A percentile compares a stretch with the other conserved stretches of the same genome.
Evolutionary conservation across 2,329 filamentous ascomycete genomes (phyloP).

Genomic region (Alternaria atra): DNA sequence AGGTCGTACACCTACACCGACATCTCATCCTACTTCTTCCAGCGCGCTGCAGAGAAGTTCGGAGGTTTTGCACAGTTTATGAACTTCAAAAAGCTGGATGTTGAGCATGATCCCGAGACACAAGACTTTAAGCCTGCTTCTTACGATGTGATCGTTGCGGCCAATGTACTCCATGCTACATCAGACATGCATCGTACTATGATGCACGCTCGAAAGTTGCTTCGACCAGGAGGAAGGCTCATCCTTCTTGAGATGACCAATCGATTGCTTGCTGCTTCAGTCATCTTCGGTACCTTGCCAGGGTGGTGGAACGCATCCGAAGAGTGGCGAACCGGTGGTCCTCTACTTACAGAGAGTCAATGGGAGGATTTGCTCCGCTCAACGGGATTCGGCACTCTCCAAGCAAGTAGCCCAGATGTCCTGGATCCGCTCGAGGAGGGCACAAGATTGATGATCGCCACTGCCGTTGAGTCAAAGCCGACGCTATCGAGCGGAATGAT

Average conservation of each 20-base stretch:
- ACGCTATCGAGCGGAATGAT: conserved; percentile 8
- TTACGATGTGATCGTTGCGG: conserved; percentile 43
- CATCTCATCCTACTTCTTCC: conserved; percentile 29
- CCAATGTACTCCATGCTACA: conserved; percentile 44
- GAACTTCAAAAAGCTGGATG: conserved; percentile 31
- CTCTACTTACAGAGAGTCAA: conserved; percentile 38
- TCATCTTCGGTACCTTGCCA: conserved; percentile 35
- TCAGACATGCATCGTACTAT: conserved; percentile 31
- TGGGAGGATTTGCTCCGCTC: conserved; percentile 48
- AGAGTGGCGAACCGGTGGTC: conserved; percentile 41
- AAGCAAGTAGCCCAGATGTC: conserved; percentile 22
- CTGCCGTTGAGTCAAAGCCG: conserved; percentile 18
- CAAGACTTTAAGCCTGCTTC: conserved; percentile 30
- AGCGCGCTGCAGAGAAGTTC: conserved; percentile 24
- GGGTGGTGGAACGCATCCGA: conserved; percentile 37
- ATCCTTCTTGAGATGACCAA: conserved; percentile 53
- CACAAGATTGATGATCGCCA: conserved; percentile 22
- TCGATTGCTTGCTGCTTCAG: conserved; percentile 18
- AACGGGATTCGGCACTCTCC: conserved; percentile 42
- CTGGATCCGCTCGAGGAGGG: conserved; percentile 23
- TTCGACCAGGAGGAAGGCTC: conserved; percentile 57
- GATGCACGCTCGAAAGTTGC: conserved; percentile 31
- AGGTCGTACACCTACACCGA: conserved; percentile 32
- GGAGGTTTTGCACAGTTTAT: conserved; percentile 19
- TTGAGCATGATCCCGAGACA: conserved; percentile 26